Evolutionary conservation across 2,329 filamentous ascomycete species (phyloP), one percentile per base, ranked within the genome.

Genomic region (Cercospora sesami): DNA sequence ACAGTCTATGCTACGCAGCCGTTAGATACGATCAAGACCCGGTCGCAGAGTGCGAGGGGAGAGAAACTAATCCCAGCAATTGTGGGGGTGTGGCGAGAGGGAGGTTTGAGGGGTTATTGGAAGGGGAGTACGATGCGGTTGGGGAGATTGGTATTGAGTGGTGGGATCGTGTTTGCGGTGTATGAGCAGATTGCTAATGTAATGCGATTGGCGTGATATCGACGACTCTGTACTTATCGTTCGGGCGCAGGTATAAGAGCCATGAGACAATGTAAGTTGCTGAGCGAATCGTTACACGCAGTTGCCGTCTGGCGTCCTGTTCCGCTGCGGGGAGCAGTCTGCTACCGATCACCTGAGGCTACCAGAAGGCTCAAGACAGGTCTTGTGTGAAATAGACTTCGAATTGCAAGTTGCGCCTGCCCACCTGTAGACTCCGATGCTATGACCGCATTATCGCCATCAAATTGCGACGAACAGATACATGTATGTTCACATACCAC

Each of bases 1-100:
- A 81, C 81, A 0, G 80, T 81, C 0, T 81, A 81, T 69, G 75
- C 75, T 6, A 82, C 81, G 5, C 81, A 82, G 72, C 81, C 81
- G 1, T 80, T 82, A 66, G 81, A 83, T 68, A 80, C 80, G 1
- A 74, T 82, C 51, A 81, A 82, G 72, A 82, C 80, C 5, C 71
- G 78, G 31, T 75, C 79, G 4, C 81, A 81, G 66, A 75, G 76
- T 45, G 72, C 72, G 26, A 68, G 70, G 36, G 75, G 77, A 6
- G 74, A 75, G 36, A 74, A 71, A 39, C 73, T 76, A 2, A 48
- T 71, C 6, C 65, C 72, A 18, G 76, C 76, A 9, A 73, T 77
- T 39, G 68, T 72, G 16, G 72, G 69, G 36, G 71, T 77, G 2
- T 69, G 73, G 65, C 68, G 65, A 14, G 66, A 75, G n/a, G 66